Conservation (phyloP, 805 yeast species). For the Candida ovalis region DNA sequence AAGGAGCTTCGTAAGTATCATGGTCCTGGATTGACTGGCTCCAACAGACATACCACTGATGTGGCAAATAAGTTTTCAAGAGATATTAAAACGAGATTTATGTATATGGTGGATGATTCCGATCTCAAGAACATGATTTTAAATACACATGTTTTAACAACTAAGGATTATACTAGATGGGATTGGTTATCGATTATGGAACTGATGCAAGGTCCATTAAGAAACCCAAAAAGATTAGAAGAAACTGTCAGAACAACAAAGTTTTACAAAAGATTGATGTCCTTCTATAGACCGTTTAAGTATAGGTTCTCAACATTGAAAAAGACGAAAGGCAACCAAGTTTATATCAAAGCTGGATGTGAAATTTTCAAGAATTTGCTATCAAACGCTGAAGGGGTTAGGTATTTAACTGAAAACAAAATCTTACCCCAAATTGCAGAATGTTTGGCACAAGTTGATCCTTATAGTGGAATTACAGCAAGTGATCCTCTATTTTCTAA, state of each 20-base stretch:
- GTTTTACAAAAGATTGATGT: slow-evolving; percentile 75
- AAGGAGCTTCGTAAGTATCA: slow-evolving; percentile 26
- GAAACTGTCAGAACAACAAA: slow-evolving; percentile 78
- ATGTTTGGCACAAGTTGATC: slow-evolving; percentile 80
- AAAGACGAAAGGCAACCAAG: slow-evolving; percentile 46
- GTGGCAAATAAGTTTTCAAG: slow-evolving; percentile 14
- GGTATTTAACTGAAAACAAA: slow-evolving; percentile 66
- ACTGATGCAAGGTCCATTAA: slow-evolving; percentile 80
- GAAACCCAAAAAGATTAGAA: slow-evolving; percentile 66
- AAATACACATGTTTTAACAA: slow-evolving; percentile 67
- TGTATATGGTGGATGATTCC: slow-evolving; percentile 48
- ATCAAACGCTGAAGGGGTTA: slow-evolving; percentile 60
- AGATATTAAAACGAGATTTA: slow-evolving; percentile 22
- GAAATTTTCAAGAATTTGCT: slow-evolving; percentile 66
- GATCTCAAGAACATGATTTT: slow-evolving; percentile 63
- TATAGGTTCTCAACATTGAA: slow-evolving; percentile 63
- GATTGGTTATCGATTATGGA: slow-evolving; percentile 74
- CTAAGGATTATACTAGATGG: slow-evolving; percentile 83
- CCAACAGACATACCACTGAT: slow-evolving; percentile 12
- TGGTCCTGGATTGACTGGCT: slow-evolving; percentile 2
- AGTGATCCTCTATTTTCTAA: slow-evolving; percentile 71
- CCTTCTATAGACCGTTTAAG: slow-evolving; percentile 91
- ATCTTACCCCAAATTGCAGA: slow-evolving; percentile 86
- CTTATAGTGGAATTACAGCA: slow-evolving; percentile 68
- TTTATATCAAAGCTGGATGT: slow-evolving; percentile 70